Conservation (phyloP, 2,329 filamentous ascomycete species). For the Ceratocystis smalleyi region DNA sequence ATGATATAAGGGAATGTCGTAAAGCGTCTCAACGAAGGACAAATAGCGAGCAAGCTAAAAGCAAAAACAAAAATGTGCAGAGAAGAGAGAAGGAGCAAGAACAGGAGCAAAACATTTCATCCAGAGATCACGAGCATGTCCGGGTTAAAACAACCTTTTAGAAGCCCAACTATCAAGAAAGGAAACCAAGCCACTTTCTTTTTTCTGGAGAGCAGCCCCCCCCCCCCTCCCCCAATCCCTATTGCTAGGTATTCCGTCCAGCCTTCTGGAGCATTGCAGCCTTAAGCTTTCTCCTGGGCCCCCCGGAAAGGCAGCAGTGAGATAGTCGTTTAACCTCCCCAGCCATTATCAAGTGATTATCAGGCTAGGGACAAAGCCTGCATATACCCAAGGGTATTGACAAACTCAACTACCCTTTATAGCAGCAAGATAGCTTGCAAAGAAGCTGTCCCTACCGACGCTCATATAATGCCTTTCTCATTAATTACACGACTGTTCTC, state of each 20-base stretch:
- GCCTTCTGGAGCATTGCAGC: not conserved
- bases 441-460: too few relatives aligned
- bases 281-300: not conserved
- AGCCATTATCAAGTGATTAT: not conserved
- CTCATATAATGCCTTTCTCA: too few relatives aligned
- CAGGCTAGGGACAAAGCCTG: not conserved
- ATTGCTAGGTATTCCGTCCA: not conserved
- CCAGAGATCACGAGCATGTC: not conserved
- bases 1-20: not conserved
- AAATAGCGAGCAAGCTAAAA: not conserved
- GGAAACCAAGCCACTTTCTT: constrained; percentile 2
- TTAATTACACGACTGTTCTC: too few relatives aligned
- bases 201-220: not conserved
- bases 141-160: not conserved
- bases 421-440: too few relatives aligned
- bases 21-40: not conserved
- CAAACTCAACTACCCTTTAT: too few relatives aligned
- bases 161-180: not conserved
- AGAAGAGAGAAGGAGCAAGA: not conserved
- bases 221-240: not conserved
- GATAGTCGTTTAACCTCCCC: not conserved
- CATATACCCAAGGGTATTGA: not conserved
- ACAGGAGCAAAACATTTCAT: not conserved
- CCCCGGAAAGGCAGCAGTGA: not conserved
- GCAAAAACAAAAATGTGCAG: not conserved